phyloP scores from a whole-genome alignment of 1,284 basidiomycete species.

The Marasmius tenuissimus region DNA sequence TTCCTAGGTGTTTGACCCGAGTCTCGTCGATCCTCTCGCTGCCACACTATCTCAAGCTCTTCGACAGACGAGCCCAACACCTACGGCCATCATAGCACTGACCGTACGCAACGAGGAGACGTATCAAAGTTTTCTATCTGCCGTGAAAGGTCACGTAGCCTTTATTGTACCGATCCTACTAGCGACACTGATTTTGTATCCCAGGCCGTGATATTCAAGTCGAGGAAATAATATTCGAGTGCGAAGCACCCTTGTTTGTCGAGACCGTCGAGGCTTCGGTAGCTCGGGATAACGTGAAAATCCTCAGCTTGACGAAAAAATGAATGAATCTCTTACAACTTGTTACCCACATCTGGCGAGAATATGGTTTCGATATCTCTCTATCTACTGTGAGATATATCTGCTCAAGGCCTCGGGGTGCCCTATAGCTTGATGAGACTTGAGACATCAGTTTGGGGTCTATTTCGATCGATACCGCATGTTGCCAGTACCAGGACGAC shows the following conservation, averaged over 20 bases:
- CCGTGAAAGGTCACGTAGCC: constrained; percentile 29
- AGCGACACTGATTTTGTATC: not conserved
- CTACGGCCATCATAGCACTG: constrained; percentile 54
- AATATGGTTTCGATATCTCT: too few relatives aligned
- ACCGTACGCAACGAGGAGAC: constrained; percentile 53
- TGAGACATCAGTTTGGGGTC: too few relatives aligned
- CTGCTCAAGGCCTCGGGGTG: too few relatives aligned
- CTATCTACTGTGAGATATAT: too few relatives aligned
- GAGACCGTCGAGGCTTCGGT: not conserved
- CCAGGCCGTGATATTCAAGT: not conserved
- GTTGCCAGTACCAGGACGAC: too few relatives aligned
- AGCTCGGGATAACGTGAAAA: not conserved
- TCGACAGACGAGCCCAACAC: constrained; percentile 16
- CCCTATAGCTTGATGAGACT: too few relatives aligned
- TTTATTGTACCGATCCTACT: not conserved
- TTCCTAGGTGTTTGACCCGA: constrained; percentile 66
- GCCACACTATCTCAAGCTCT: constrained; percentile 52
- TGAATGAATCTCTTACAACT: not conserved
- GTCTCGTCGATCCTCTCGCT: constrained; percentile 57
- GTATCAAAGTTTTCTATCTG: constrained; percentile 35
- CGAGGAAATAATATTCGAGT: not conserved
- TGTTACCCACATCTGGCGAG: too few relatives aligned
- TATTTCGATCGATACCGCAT: too few relatives aligned
- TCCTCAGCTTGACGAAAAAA: not conserved
- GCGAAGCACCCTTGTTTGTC: not conserved